These are phyloP conservation scores for Abortiporus biennis DNA, from an alignment of 1,284 basidiomycete genomes.

Conservation along the genomic window DNA sequence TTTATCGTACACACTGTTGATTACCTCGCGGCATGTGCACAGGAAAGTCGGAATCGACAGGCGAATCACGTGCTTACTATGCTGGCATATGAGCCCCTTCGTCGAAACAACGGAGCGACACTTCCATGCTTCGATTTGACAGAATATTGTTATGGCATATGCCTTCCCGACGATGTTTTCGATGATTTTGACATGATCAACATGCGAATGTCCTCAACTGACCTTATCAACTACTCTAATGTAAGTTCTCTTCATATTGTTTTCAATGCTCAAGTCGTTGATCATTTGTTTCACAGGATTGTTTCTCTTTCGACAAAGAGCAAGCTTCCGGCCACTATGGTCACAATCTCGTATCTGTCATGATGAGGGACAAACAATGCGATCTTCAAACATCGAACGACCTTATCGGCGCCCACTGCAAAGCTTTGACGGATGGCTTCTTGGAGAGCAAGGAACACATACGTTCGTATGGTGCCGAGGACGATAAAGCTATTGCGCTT, in stretches of 20 bases:
- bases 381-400: slow-evolving; percentile 56
- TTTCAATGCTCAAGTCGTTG: background rate
- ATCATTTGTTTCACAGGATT: too few species aligned
- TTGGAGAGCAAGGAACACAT: slow-evolving; percentile 36
- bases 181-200: slow-evolving; percentile 46
- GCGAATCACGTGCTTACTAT: too few species aligned
- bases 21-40: slow-evolving; percentile 46
- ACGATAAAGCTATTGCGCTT: slow-evolving; percentile 42
- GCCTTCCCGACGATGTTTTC: slow-evolving; percentile 56
- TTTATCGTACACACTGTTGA: slow-evolving; percentile 49
- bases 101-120: slow-evolving; percentile 62
- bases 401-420: slow-evolving; percentile 46
- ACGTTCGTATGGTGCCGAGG: slow-evolving; percentile 41
- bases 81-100: slow-evolving; percentile 47
- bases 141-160: slow-evolving; percentile 53
- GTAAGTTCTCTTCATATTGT: slow-evolving; percentile 22
- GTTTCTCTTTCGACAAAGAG: slow-evolving; percentile 72
- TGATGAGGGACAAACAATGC: slow-evolving; percentile 48
- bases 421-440: slow-evolving; percentile 43
- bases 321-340: slow-evolving; percentile 58
- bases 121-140: slow-evolving; percentile 58
- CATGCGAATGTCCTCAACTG: slow-evolving; percentile 52
- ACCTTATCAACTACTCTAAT: slow-evolving; percentile 54
- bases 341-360: slow-evolving; percentile 63
- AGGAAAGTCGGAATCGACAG: too few species aligned